Evolutionary conservation across 345 rosid species (phyloP).

Genomic region (Boechera divaricarpa): DNA sequence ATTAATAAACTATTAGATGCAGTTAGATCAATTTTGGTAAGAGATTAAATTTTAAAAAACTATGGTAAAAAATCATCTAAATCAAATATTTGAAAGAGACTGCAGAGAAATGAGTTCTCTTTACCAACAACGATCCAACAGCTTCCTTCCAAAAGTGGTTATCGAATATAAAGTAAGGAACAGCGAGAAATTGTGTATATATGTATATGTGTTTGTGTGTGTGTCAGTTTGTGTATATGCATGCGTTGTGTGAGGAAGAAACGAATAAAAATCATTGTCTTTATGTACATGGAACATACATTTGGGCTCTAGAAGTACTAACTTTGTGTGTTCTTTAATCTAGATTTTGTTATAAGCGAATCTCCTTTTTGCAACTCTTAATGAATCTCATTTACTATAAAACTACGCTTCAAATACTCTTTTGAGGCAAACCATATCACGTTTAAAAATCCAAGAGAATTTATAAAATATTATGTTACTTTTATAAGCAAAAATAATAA

Average conservation of each 20-base stretch:
- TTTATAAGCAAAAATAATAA: too few species aligned
- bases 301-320: neutral
- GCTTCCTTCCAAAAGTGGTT: slow-evolving; percentile 18
- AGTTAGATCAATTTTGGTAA: too few species aligned
- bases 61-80: too few species aligned
- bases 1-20: too few species aligned
- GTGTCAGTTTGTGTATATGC: neutral
- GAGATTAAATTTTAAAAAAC: too few species aligned
- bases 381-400: neutral
- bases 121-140: slow-evolving; percentile 24
- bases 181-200: too few species aligned
- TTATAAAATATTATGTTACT: too few species aligned
- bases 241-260: neutral
- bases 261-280: neutral
- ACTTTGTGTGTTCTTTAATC: neutral
- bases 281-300: neutral
- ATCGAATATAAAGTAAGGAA: neutral
- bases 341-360: neutral
- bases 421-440: neutral
- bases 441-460: too few species aligned
- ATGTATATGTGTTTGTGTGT: neutral
- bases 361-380: neutral
- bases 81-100: neutral
- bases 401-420: neutral
- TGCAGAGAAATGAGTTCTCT: slow-evolving; percentile 10